Conservation (phyloP, 2,329 filamentous ascomycete genomes). For the Lachnellula occidentalis region DNA sequence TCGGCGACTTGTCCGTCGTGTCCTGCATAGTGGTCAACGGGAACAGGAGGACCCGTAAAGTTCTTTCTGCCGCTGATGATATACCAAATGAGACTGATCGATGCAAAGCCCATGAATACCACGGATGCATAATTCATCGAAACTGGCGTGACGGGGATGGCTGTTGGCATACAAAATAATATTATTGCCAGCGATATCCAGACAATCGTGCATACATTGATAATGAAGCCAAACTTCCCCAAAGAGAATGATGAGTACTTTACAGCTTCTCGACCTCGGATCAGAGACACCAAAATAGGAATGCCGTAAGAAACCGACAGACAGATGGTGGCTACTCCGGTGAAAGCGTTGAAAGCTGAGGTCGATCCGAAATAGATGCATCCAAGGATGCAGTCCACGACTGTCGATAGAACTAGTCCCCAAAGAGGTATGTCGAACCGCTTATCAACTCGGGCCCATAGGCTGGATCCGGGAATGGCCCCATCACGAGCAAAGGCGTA, state of each 20-base stretch:
- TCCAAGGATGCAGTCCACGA: conserved; percentile 65
- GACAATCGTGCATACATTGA: conserved; percentile 62
- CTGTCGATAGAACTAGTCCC: conserved; percentile 62
- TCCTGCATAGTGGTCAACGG: conserved; percentile 22
- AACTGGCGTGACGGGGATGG: conserved; percentile 48
- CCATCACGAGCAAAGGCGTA: conserved; percentile 73
- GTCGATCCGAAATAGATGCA: conserved; percentile 75
- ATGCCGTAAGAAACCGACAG: conserved; percentile 70
- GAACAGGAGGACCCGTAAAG: conserved; percentile 51
- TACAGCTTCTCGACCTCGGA: conserved; percentile 63
- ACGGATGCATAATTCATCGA: conserved; percentile 64
- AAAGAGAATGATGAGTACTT: conserved; percentile 61
- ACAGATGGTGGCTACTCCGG: conserved; percentile 74
- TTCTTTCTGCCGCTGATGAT: conserved; percentile 56
- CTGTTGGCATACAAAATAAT: conserved; percentile 71
- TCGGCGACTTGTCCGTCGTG: conserved; percentile 22
- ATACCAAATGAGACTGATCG: conserved; percentile 58
- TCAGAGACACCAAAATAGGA: conserved; percentile 65
- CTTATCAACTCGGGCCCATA: conserved; percentile 62
- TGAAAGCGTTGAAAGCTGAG: conserved; percentile 75
- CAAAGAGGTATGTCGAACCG: conserved; percentile 64
- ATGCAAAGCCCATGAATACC: conserved; percentile 58
- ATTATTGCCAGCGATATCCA: conserved; percentile 68
- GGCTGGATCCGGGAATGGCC: conserved; percentile 62
- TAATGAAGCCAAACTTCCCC: conserved; percentile 60